Percentiles rank a stretch among this genome's conserved stretches.
Evolutionary conservation across 2,329 filamentous ascomycete species (phyloP).

Genomic region (Verticillium zaregamsianum): DNA sequence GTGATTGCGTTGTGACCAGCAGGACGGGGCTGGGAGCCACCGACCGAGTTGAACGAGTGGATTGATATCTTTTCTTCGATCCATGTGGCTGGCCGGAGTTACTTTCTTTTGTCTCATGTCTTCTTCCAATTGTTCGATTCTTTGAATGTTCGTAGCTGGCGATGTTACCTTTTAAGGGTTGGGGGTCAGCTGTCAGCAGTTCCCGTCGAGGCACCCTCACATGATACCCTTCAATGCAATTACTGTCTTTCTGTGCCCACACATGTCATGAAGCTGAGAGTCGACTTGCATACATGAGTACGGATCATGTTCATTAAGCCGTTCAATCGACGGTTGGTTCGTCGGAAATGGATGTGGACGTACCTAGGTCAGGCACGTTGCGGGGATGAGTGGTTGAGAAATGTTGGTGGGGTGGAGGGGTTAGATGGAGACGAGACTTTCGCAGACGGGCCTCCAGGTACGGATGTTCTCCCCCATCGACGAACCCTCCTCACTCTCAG

Average conservation of each 20-base stretch:
- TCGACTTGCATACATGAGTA: neutral
- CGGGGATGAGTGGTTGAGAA: neutral
- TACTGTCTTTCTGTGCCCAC: neutral
- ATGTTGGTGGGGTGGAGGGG: neutral
- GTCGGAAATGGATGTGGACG: too few relatives aligned
- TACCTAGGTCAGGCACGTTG: neutral
- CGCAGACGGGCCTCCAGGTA: too few relatives aligned
- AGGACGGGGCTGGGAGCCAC: too few relatives aligned
- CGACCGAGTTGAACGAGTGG: too few relatives aligned
- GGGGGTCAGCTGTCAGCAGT: neutral
- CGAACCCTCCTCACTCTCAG: too few relatives aligned
- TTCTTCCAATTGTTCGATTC: too few relatives aligned
- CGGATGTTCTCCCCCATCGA: too few relatives aligned
- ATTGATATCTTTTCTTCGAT: too few relatives aligned
- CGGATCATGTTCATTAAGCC: too few relatives aligned
- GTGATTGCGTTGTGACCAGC: neutral
- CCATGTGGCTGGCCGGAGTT: too few relatives aligned
- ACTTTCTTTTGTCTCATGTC: too few relatives aligned
- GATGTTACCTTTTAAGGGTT: neutral
- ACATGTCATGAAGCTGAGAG: neutral
- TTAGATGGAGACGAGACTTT: neutral
- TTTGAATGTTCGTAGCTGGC: neutral
- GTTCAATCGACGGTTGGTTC: too few relatives aligned
- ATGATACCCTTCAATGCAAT: constrained; percentile 1
- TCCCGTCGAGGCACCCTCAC: neutral